Conservation (phyloP, 108 stramenopile species). For the Licmophora abbreviata region DNA sequence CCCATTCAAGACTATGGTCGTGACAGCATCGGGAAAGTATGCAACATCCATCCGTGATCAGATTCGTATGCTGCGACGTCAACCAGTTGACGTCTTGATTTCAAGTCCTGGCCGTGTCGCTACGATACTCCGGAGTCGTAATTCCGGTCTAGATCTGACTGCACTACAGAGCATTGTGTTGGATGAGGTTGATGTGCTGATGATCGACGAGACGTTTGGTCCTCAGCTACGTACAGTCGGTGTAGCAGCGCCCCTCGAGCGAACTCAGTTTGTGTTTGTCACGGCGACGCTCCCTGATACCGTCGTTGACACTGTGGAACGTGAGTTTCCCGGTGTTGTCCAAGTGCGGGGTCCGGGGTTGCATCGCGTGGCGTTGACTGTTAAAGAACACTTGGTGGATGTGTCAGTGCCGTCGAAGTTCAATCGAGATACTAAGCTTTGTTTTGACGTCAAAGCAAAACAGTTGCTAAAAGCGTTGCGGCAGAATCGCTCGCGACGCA, state of each 20-base stretch:
- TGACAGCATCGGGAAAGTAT: constrained; percentile 60
- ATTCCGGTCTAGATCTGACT: constrained; percentile 57
- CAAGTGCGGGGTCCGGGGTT: constrained; percentile 83
- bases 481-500: constrained; percentile 58
- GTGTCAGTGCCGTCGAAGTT: constrained; percentile 65
- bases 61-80: constrained; percentile 57
- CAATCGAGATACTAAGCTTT: constrained; percentile 52
- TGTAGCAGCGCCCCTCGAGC: constrained; percentile 45
- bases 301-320: constrained; percentile 55
- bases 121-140: constrained; percentile 71
- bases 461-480: constrained; percentile 73
- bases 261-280: constrained; percentile 89
- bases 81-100: constrained; percentile 78
- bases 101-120: constrained; percentile 87
- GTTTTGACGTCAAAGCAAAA: constrained; percentile 79
- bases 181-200: constrained; percentile 92
- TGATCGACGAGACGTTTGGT: constrained; percentile 85
- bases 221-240: constrained; percentile 84
- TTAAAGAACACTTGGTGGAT: constrained; percentile 78
- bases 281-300: constrained; percentile 87
- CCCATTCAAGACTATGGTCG: constrained; percentile 45
- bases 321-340: constrained; percentile 69
- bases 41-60: constrained; percentile 73
- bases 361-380: constrained; percentile 69
- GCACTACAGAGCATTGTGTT: constrained; percentile 63